Percentiles rank a stretch among this genome's conserved stretches.
These are phyloP conservation scores for Leccinum fallax DNA, from an alignment of 1,284 basidiomycete genomes.

Conservation along the genomic window DNA sequence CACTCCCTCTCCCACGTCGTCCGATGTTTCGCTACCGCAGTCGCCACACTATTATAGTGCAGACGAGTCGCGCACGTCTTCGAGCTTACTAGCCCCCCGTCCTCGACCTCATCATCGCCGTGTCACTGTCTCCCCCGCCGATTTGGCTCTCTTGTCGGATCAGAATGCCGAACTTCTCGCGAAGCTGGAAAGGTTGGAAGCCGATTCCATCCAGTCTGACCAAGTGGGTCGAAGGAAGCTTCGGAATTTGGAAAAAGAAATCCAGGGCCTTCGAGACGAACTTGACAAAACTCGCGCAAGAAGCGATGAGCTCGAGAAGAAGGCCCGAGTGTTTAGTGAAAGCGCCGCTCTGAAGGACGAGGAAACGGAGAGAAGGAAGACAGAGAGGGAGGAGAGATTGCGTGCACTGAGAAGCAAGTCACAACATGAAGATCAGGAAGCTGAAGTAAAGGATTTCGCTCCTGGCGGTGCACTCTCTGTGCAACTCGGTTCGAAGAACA, in stretches of 20 bases:
- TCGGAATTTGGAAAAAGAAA: constrained; percentile 76
- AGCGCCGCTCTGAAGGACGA: constrained; percentile 45
- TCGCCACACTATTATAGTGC: constrained; percentile 38
- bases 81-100: constrained; percentile 26
- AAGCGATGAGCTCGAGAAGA: constrained; percentile 70
- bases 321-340: constrained; percentile 46
- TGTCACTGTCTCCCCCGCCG: constrained; percentile 67
- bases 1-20: constrained; percentile 32
- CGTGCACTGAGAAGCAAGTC: constrained; percentile 46
- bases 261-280: constrained; percentile 66
- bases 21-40: constrained; percentile 37
- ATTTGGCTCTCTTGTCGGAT: constrained; percentile 70
- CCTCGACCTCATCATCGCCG: constrained; percentile 47
- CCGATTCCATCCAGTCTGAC: constrained; percentile 67
- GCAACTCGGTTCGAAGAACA: constrained; percentile 30
- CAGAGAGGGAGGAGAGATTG: constrained; percentile 58
- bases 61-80: constrained; percentile 23
- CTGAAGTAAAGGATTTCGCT: constrained; percentile 59
- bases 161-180: constrained; percentile 79
- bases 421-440: constrained; percentile 32
- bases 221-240: constrained; percentile 67
- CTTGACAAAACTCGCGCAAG: constrained; percentile 69
- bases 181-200: constrained; percentile 74
- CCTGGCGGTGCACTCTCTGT: constrained; percentile 50
- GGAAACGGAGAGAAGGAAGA: constrained; percentile 51